Evolutionary conservation across 345 rosid genomes (phyloP).

Genomic region (Melaleuca alternifolia): DNA sequence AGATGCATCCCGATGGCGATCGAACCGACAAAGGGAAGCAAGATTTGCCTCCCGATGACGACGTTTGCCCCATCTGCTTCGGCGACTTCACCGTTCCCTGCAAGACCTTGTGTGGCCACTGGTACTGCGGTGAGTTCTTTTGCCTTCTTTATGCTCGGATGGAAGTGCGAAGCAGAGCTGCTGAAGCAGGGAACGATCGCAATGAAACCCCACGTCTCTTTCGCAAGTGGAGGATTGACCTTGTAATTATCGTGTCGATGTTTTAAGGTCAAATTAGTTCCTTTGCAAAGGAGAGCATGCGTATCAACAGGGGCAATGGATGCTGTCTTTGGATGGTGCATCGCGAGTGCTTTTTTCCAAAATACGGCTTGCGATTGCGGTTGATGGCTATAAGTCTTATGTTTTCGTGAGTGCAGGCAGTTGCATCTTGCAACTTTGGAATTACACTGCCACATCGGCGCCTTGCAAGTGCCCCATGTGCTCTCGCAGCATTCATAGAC

Average conservation of each 20-base stretch:
- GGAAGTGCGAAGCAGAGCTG: background rate
- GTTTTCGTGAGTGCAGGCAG: constrained; percentile 27
- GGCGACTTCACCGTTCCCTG: constrained; percentile 59
- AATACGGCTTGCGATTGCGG: background rate
- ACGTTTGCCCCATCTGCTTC: constrained; percentile 79
- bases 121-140: constrained; percentile 71
- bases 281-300: background rate
- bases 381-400: background rate
- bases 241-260: background rate
- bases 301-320: background rate
- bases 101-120: constrained; percentile 73
- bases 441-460: constrained; percentile 55
- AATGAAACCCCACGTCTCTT: background rate
- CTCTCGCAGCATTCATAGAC: constrained; percentile 35
- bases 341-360: background rate
- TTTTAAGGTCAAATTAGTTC: background rate
- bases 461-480: constrained; percentile 97
- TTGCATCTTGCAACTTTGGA: constrained; percentile 89
- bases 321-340: background rate
- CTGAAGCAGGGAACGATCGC: background rate
- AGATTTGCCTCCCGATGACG: constrained; percentile 55
- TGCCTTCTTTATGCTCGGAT: background rate
- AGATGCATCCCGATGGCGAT: background rate
- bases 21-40: background rate
- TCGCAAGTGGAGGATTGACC: background rate